These are phyloP conservation scores for Fusarium udum DNA, from an alignment of 2,329 filamentous ascomycete species.

Conservation along the genomic window DNA sequence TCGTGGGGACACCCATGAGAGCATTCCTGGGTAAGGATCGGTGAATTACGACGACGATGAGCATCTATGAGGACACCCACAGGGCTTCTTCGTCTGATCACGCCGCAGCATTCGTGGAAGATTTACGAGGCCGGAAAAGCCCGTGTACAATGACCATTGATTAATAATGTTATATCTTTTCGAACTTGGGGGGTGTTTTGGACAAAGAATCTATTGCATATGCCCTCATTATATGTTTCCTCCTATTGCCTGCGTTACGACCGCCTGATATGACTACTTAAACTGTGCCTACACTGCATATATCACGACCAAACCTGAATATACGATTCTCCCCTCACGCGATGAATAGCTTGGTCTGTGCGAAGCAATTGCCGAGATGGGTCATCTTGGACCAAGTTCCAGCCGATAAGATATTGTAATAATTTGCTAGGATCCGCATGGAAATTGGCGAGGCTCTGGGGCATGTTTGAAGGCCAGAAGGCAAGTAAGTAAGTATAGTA, in stretches of 20 bases:
- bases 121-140: constrained; percentile 45
- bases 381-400: not conserved
- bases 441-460: not conserved
- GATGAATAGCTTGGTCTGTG: not conserved
- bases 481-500: not conserved
- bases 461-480: not conserved
- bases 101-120: constrained; percentile 27
- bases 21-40: constrained; percentile 11
- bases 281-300: not conserved
- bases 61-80: constrained; percentile 20
- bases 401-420: not conserved
- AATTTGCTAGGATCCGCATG: not conserved
- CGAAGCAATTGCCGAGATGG: no score
- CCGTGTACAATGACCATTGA: constrained; percentile 56
- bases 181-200: constrained; percentile 41
- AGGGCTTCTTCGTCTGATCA: constrained; percentile 20
- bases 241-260: not conserved
- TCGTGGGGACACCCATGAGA: constrained; percentile 13
- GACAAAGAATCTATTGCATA: constrained; percentile 40
- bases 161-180: constrained; percentile 53
- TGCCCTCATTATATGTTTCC: constrained; percentile 25
- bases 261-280: not conserved
- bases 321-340: not conserved
- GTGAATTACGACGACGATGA: constrained; percentile 11
- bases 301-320: not conserved